phyloP scores from a whole-genome alignment of 106 monocot genomes.

The Apostasia ramifera region DNA sequence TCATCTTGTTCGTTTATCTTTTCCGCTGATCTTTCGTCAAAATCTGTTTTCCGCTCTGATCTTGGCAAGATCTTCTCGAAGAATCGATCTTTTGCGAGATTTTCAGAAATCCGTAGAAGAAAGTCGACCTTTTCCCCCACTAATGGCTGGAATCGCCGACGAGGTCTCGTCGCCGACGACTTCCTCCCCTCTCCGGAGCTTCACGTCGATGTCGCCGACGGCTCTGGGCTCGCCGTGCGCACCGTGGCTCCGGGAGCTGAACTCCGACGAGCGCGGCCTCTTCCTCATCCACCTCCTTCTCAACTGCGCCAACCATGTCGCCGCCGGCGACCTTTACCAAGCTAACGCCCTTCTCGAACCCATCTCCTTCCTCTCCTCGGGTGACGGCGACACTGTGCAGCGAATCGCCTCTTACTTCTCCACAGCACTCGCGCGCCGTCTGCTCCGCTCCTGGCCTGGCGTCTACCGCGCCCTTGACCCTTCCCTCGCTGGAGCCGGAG shows the following conservation, averaged over 20 bases:
- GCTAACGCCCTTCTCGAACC: constrained; percentile 52
- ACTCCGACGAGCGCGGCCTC: constrained; percentile 68
- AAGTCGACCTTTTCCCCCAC: constrained; percentile 5
- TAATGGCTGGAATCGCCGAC: constrained; percentile 13
- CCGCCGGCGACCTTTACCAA: constrained; percentile 34
- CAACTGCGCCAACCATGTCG: constrained; percentile 58
- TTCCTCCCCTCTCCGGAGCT: constrained; percentile 36
- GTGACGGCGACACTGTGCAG: constrained; percentile 75
- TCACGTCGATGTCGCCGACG: constrained; percentile 41
- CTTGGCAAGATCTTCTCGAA: not conserved
- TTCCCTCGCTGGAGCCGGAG: not conserved
- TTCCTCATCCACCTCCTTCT: constrained; percentile 69
- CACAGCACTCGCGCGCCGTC: constrained; percentile 47
- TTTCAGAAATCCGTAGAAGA: not conserved
- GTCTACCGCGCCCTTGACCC: constrained; percentile 33
- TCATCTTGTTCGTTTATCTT: too few species aligned
- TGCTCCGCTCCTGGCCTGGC: constrained; percentile 40
- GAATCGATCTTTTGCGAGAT: not conserved
- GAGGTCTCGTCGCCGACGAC: constrained; percentile 36
- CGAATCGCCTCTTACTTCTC: constrained; percentile 62
- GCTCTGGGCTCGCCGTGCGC: constrained; percentile 4
- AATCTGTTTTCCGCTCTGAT: not conserved
- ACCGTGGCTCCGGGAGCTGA: constrained; percentile 43
- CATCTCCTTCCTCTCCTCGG: constrained; percentile 50
- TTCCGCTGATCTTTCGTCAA: too few species aligned